Conservation (phyloP, 306 rosid species). For the Bauhinia variegata region DNA sequence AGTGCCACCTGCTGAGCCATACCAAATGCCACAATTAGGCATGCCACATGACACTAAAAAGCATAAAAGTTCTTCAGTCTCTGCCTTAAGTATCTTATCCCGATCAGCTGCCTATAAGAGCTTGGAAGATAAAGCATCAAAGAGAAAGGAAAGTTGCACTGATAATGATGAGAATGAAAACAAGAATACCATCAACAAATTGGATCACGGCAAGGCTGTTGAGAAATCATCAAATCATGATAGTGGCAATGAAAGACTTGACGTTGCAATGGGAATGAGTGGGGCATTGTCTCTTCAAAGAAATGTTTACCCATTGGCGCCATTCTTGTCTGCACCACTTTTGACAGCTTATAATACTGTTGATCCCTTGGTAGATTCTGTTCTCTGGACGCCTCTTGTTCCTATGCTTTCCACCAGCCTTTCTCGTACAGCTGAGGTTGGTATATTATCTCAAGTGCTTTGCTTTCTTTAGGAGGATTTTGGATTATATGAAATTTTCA, state of each 20-base stretch:
- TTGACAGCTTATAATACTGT: constrained; percentile 74
- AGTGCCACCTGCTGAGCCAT: constrained; percentile 77
- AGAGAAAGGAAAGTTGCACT: constrained; percentile 56
- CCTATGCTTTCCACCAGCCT: constrained; percentile 76
- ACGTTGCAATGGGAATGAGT: constrained; percentile 68
- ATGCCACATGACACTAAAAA: constrained; percentile 54
- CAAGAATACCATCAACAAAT: constrained; percentile 66
- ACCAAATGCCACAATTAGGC: constrained; percentile 88
- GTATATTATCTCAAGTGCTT: constrained; percentile 39
- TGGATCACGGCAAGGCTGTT: constrained; percentile 83
- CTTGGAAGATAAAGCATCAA: constrained; percentile 83
- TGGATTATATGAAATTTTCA: constrained; percentile 16
- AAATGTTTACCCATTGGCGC: constrained; percentile 68
- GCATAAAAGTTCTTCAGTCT: constrained; percentile 56
- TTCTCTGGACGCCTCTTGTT: constrained; percentile 84
- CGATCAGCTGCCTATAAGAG: constrained; percentile 90
- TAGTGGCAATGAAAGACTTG: constrained; percentile 53
- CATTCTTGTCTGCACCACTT: constrained; percentile 85
- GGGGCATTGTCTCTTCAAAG: constrained; percentile 84
- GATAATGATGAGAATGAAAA: constrained; percentile 85
- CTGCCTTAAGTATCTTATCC: constrained; percentile 89
- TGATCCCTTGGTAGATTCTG: constrained; percentile 85
- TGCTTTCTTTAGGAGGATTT: constrained; percentile 21
- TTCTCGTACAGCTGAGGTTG: constrained; percentile 79
- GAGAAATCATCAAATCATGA: constrained; percentile 72